Evolutionary conservation across 768 basidiomycete genomes (phyloP), one percentile per base, ranked within the genome.

Genomic region (Dioszegia aurantiaca): DNA sequence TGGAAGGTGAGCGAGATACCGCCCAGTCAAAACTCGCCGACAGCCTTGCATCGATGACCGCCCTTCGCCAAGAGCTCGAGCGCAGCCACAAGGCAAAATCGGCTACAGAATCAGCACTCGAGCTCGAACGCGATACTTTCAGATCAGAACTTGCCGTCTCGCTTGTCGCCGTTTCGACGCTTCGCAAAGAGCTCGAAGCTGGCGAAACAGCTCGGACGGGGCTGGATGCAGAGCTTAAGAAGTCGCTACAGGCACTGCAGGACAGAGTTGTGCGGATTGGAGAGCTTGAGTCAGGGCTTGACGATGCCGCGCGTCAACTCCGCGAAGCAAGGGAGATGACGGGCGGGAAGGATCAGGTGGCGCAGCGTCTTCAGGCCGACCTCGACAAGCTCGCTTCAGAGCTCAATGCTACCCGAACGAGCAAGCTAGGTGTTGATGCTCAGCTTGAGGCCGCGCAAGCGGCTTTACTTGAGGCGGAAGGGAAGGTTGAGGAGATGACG

Each of bases 281-380:
- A 6, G 21, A 49, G 2, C 37, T 58, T n/a, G 24, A 42, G 12
- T 31, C 41, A 24, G 24, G 17, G n/a, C 41, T 43, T 17, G 28
- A 6, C 2, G 47, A 24, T 19, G 36, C 11, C 37, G 26, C 26
- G 16, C 51, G 37, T 17, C 51, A 53, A 19, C 39, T 53, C 12
- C 9, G 37, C 37, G 51, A 53, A 24, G 11, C 37, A 23, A 21
- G 51, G 9, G 51, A 53, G 23, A 26, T 27, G 37, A 53, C 37
- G 26, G 51, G 51, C 24, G 51, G 37, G 8, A 53, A 53, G 19
- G 51, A 53, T 28, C 37, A 39, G 36, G 37, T 53, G 2, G 51
- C 40, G 19, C 37, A 24, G 23, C 16, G 9, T 27, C 51, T 53
- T 37, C 51, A 53, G 21, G 51, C 51, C 26, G 51, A 53, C 12